Conservation (phyloP, 2,329 filamentous ascomycete genomes). For the Claviceps maximensis region DNA sequence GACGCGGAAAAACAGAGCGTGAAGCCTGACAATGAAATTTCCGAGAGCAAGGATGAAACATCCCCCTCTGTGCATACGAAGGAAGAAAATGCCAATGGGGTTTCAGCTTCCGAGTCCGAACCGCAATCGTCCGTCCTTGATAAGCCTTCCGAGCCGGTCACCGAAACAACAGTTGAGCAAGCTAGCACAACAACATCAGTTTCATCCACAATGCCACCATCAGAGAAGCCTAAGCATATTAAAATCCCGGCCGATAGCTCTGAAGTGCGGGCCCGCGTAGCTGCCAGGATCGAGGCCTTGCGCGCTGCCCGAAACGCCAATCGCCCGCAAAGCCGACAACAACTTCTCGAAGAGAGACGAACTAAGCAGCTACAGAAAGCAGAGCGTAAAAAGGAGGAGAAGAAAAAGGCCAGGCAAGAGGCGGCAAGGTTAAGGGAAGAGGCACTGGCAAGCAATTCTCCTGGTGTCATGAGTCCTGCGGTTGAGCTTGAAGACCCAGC, state of each 20-base stretch:
- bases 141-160: conserved; percentile 25
- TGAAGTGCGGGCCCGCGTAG: conserved; percentile 63
- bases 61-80: conserved; percentile 17
- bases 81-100: conserved; percentile 31
- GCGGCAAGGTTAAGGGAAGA: conserved; percentile 56
- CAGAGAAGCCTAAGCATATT: conserved; percentile 51
- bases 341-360: conserved; percentile 79
- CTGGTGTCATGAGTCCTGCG: conserved; percentile 42
- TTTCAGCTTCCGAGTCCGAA: conserved; percentile 39
- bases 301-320: conserved; percentile 80
- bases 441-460: conserved; percentile 49
- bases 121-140: conserved; percentile 43
- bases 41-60: conserved; percentile 8
- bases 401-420: conserved; percentile 64
- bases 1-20: conserved; percentile 5
- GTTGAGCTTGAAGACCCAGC: conserved; percentile 36
- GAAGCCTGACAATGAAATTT: conserved; percentile 8
- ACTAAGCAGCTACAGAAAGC: conserved; percentile 79
- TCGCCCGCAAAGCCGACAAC: conserved; percentile 69
- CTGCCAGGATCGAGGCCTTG: conserved; percentile 71
- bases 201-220: conserved; percentile 49
- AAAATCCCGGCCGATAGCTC: conserved; percentile 59
- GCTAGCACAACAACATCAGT: conserved; percentile 52
- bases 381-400: conserved; percentile 75
- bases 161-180: conserved; percentile 28